Evolutionary conservation across 129 eudicot genomes (phyloP).

Genomic region (Glebionis coronaria): DNA sequence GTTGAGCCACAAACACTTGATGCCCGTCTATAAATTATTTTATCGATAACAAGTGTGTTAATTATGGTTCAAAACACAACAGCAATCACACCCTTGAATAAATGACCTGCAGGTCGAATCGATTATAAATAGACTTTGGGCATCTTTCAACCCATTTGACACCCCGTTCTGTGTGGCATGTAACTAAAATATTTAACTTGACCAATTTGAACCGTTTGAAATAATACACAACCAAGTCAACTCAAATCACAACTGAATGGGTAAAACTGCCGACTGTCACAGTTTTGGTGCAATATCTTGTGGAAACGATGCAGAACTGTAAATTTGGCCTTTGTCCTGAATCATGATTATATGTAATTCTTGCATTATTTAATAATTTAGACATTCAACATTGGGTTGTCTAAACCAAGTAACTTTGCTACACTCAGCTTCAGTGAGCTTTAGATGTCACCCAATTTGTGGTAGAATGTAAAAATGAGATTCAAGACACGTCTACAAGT

Average conservation of each 20-base stretch:
- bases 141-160: too few species aligned
- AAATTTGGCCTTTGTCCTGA: neutral
- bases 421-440: neutral
- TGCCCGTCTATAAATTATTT: too few species aligned
- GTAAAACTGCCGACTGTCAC: too few species aligned
- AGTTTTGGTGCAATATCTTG: slow-evolving; percentile 5
- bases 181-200: too few species aligned
- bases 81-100: too few species aligned
- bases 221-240: neutral
- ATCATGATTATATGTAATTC: neutral
- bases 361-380: neutral
- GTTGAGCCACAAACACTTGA: too few species aligned
- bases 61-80: too few species aligned
- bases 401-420: neutral
- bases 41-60: too few species aligned
- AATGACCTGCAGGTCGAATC: too few species aligned
- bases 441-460: neutral
- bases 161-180: too few species aligned
- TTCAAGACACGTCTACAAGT: neutral
- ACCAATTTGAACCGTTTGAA: neutral
- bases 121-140: too few species aligned
- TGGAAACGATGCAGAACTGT: neutral
- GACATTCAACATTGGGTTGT: too few species aligned
- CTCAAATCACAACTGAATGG: neutral
- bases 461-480: neutral